Evolutionary conservation across 306 rosid species (phyloP), one percentile per base, ranked within the genome.

Genomic region (Corylus americana): DNA sequence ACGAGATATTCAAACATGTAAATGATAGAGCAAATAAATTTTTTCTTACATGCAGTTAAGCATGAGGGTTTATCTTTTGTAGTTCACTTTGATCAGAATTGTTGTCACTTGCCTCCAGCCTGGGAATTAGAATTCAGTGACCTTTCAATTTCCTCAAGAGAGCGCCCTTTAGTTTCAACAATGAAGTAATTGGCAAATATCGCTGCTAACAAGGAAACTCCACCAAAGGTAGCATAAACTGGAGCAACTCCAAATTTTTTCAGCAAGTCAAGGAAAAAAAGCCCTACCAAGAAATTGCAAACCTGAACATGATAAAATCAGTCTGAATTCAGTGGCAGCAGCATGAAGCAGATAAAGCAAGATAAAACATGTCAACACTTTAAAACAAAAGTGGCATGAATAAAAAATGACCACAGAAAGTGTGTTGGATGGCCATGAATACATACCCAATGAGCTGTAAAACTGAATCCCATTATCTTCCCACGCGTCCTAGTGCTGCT

Each of bases 381-480:
- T 1, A n/a, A 47, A 4, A 17, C 63, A 44, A 50, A 55, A 20
- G 10, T 42, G 16, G 58, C 20, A 37, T 25, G 50, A 74, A 55
- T 45, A 39, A 16, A 67, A 25, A 22, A 39, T 3, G 12, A 25
- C 2, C 47, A 69, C 17, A 22, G 45, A 45, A 37, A 37, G 29
- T 8, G 57, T 10, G 50, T 27, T 53, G 64, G 66, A 53, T 1
- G 29, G 18, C 47, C 14, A 59, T 13, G 70, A 27, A 63, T 75
- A 72, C 94, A 63, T 75, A 94, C 97, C 98, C 97, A 92, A 78
- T 94, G 98, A 64, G 90, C 84, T 51, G 92, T 84, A 70, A 92
- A 91, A 85, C 98, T 94, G 83, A 94, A 88, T 37, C 94, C 94
- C 97, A 90, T 89, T 77, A 90, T 90, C 90, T 92, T 94, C 74